Base-by-base conservation (phyloP, 2,329 filamentous ascomycete genomes). In the Aspergillus sp. region DNA sequence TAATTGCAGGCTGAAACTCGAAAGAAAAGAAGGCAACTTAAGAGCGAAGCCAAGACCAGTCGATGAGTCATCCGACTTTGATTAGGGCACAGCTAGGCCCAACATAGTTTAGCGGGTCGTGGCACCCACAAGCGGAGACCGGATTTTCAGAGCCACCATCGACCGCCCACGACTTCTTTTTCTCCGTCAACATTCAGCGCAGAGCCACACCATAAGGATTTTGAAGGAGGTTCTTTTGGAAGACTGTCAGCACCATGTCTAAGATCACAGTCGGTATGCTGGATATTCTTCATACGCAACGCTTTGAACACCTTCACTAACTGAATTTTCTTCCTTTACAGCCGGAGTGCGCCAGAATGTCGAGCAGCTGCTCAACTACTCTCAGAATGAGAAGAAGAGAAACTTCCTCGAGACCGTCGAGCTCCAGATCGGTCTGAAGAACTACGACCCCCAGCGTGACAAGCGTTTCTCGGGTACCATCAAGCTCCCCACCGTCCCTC, bases 401-500 rank as follows among this genome's bases (percentile, higher is more conserved):
- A 96, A 96, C 87, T 97, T 96, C 85, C 86, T 96, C 79, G 91
- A 95, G 85, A 93, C 90, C 77, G 91, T 96, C 68, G 79, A 81
- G 71, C 76, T 90, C 71, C 86, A 91, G 81, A 95, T 96, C 85
- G 91, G 91, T 80, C 88, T 96, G 79, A 96, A 96, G 90, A 96
- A 96, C 89, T 96, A 96, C 85, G 90, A 99, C 80, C 93, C 95
- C 77, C 86, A 98, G 89, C 93, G 95, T 91, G 95, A 99, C 86
- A 99, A 99, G 93, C 93, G 93, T 96, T 99, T 99, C 93, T 96
- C 91, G 59, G 95, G 95, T 82, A 98, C 95, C 80, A 90, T 99
- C 86, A 92, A 90, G 84, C 90, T 98, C 75, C 93, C 93, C 70
- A 85, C 87, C 75, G 85, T 98, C 71, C 95, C 93, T 73, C 92